These are phyloP conservation scores for Oryza punctata DNA, from an alignment of 176 grass and related monocot genomes.

Conservation along the genomic window DNA sequence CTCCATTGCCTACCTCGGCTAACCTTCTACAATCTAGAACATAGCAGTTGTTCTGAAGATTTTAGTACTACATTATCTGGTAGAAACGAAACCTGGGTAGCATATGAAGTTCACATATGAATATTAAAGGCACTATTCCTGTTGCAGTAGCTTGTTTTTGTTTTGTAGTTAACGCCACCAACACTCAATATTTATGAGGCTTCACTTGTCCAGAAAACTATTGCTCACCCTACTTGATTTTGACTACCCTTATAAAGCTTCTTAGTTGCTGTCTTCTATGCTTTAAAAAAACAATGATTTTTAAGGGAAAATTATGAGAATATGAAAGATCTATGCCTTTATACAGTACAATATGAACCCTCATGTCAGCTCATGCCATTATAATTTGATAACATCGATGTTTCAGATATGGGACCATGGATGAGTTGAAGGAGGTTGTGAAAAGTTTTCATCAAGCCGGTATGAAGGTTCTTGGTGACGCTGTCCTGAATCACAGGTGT, in stretches of 20 bases:
- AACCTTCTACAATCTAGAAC: background rate
- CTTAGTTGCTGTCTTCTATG: background rate
- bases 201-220: background rate
- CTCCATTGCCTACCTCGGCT: background rate
- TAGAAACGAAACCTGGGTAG: background rate
- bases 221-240: conserved; percentile 9
- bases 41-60: background rate
- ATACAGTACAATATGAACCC: conserved; percentile 11
- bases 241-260: background rate
- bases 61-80: conserved; percentile 21
- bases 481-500: conserved; percentile 92
- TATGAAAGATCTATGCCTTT: background rate
- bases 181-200: background rate
- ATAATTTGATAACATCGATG: conserved; percentile 21
- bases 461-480: conserved; percentile 96
- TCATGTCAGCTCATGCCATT: conserved; percentile 7
- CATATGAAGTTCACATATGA: too few species aligned
- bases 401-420: conserved; percentile 87
- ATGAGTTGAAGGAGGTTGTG: conserved; percentile 87
- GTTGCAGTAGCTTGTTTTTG: conserved; percentile 9
- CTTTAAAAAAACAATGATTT: background rate
- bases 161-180: background rate
- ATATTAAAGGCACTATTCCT: background rate
- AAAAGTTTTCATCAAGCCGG: conserved; percentile 70
- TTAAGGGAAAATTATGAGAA: background rate